Conservation (phyloP, 1,139 yeast species). For the Blastobotrys ciferrii region DNA sequence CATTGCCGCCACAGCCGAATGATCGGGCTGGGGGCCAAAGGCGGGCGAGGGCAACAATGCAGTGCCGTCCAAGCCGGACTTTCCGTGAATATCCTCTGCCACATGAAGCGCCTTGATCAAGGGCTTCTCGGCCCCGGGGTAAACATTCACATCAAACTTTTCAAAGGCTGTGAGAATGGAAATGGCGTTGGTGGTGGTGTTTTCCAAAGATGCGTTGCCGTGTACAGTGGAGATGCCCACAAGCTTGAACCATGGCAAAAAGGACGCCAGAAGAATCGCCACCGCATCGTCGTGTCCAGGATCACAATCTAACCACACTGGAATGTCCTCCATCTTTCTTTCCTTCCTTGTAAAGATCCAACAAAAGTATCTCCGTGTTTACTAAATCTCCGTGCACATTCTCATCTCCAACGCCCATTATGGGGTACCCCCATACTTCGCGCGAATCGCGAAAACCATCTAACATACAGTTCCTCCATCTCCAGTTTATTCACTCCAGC, state of each 20-base stretch:
- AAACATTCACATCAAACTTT: constrained; percentile 54
- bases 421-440: too few relatives aligned
- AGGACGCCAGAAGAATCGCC: constrained; percentile 64
- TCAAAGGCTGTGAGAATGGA: constrained; percentile 62
- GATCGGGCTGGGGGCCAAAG: constrained; percentile 39
- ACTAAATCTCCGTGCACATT: too few relatives aligned
- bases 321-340: constrained; percentile 36
- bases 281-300: constrained; percentile 91
- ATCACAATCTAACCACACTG: constrained; percentile 89
- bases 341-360: too few relatives aligned
- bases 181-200: constrained; percentile 70
- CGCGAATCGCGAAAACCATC: too few relatives aligned
- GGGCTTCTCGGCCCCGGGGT: constrained; percentile 62
- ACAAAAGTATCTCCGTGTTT: too few relatives aligned
- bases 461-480: too few relatives aligned
- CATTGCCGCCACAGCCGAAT: constrained; percentile 56
- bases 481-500: too few relatives aligned
- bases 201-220: constrained; percentile 69
- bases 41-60: constrained; percentile 52
- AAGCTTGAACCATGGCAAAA: constrained; percentile 56
- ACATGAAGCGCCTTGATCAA: constrained; percentile 47
- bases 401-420: too few relatives aligned
- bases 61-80: constrained; percentile 73
- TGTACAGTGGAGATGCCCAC: constrained; percentile 79
- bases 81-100: constrained; percentile 73